Evolutionary conservation across 148 eudicot species (phyloP).

Genomic region (Arctostaphylos glauca): DNA sequence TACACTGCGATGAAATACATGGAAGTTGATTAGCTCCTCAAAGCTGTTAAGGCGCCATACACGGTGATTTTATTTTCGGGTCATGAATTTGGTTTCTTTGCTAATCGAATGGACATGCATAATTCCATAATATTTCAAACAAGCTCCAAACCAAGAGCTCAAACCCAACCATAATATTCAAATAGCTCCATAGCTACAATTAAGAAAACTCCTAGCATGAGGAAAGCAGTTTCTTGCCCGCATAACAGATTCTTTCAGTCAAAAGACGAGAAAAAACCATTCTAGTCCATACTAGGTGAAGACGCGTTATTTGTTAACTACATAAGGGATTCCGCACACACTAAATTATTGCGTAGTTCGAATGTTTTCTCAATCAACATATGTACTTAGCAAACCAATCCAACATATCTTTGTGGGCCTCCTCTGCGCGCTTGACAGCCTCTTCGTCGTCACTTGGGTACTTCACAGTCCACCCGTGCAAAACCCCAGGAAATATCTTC

Average conservation of each 20-base stretch:
- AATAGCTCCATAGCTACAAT: not conserved
- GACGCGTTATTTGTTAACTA: not conserved
- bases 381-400: conserved; percentile 44
- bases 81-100: too few relatives aligned
- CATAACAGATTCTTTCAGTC: not conserved
- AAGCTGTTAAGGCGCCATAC: conserved; percentile 75
- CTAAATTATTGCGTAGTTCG: not conserved
- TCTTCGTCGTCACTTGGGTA: conserved; percentile 50
- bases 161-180: not conserved
- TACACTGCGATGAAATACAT: conserved; percentile 31
- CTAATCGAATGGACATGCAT: too few relatives aligned
- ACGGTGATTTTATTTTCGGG: too few relatives aligned
- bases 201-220: not conserved
- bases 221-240: not conserved
- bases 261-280: not conserved
- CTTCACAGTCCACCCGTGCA: conserved; percentile 67
- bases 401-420: conserved; percentile 49
- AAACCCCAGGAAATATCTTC: conserved; percentile 65
- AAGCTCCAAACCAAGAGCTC: not conserved
- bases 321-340: not conserved
- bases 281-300: not conserved
- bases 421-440: conserved; percentile 50
- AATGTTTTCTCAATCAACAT: conserved; percentile 18
- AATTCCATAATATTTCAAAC: not conserved
- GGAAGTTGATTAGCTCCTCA: conserved; percentile 82